Percentiles rank a stretch among this genome's conserved stretches.
Conservation (phyloP, 2,329 filamentous ascomycete genomes). For the Tolypocladium pustulatum region DNA sequence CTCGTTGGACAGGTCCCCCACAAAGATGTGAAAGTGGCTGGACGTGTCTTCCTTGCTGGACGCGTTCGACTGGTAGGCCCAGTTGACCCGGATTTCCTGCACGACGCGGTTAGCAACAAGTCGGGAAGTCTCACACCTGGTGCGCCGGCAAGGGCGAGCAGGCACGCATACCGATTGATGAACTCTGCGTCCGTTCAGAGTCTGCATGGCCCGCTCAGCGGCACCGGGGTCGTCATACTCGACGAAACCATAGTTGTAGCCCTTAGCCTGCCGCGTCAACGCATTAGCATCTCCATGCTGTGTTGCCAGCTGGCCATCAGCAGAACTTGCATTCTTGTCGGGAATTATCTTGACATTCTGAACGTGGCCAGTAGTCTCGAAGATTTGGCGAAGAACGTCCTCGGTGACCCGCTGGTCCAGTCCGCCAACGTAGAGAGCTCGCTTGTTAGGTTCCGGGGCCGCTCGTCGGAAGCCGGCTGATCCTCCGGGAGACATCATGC, state of each 20-base stretch:
- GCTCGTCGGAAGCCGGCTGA: constrained; percentile 77
- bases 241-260: constrained; percentile 97
- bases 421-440: constrained; percentile 90
- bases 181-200: constrained; percentile 86
- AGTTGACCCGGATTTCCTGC: constrained; percentile 97
- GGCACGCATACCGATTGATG: constrained; percentile 66
- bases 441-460: constrained; percentile 96
- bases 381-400: constrained; percentile 93
- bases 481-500: constrained; percentile 76
- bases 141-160: neutral
- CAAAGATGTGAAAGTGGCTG: constrained; percentile 97
- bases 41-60: constrained; percentile 94
- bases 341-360: constrained; percentile 99
- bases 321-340: constrained; percentile 84
- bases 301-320: neutral
- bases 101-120: constrained; percentile 7
- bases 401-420: constrained; percentile 92
- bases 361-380: constrained; percentile 96
- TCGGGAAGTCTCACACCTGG: neutral
- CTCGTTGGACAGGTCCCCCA: constrained; percentile 94
- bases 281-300: constrained; percentile 3
- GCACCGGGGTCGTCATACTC: constrained; percentile 97
- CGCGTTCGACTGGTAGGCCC: constrained; percentile 97
- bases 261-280: constrained; percentile 61
- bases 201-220: constrained; percentile 94